Evolutionary conservation across 1,139 yeast species (phyloP), one percentile per base, ranked within the genome.

Genomic region (Insectozyma bohioensis): DNA sequence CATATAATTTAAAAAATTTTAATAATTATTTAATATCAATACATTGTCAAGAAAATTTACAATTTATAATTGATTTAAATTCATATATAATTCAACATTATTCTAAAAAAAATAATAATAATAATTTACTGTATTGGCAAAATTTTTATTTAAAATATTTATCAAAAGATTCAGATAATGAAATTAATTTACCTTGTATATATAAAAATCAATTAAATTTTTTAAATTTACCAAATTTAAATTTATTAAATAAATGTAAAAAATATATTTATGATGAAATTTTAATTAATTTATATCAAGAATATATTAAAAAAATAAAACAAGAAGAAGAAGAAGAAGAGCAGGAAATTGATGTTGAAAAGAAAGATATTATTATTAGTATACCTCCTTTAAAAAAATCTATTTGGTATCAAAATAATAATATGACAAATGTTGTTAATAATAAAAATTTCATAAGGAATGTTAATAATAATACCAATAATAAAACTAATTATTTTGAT

Each of bases 11-110:
- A 3, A 5, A 27, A 4, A 6, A 19, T 3, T 44, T 44, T 16
- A 24, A 28, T 19, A 32, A 33, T 4, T 42, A 37, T 26, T 31
- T 44, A 11, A 12, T 18, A 8, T 30, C 42, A 11, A 40, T 43
- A 16, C 48, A 44, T 24, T 42, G 48, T 31, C 32, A 41, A 23
- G 48, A 44, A 31, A 44, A 44, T 14, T 34, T 44, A 26, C 39
- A 43, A 27, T 44, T 44, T 32, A 30, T 44, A 6, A 17, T 44
- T 5, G 44, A 42, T 11, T 15, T 39, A 3, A 37, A 40, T 18
- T 20, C 28, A 5, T 44, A 36, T 34, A n/a, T n/a, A n/a, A n/a
- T n/a, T n/a, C n/a, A n/a, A 15, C 17, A n/a, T 10, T 7, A n/a
- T 7, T 8, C 11, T 24, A 8, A 5, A 4, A 20, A 12, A 9